Conservation (phyloP, 2,329 filamentous ascomycete species). For the Cercospora zeina region DNA sequence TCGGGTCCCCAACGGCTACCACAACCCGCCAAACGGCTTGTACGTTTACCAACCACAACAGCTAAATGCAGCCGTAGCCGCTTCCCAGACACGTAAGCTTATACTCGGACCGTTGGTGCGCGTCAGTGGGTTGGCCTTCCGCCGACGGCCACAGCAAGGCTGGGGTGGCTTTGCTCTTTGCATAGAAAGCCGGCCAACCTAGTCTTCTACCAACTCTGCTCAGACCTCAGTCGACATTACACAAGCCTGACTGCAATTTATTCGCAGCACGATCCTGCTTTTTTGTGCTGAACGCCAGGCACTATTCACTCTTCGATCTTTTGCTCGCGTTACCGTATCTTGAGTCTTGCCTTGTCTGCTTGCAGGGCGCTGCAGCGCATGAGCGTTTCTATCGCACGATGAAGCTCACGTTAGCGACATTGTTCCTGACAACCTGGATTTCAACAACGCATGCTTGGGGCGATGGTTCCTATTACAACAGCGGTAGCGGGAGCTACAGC, state of each 20-base stretch:
- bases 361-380: neutral
- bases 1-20: conserved; percentile 17
- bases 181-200: conserved; percentile 14
- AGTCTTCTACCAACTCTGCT: neutral
- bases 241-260: neutral
- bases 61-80: neutral
- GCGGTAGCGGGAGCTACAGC: conserved; percentile 20
- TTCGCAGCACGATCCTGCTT: neutral
- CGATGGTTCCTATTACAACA: conserved; percentile 17
- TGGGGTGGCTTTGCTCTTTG: conserved; percentile 13
- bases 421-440: neutral
- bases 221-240: conserved; percentile 10
- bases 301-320: neutral
- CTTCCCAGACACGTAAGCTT: conserved; percentile 19
- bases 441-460: conserved; percentile 19
- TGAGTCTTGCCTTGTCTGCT: neutral
- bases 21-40: neutral
- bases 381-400: neutral
- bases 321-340: neutral
- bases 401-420: neutral
- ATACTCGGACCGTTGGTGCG: conserved; percentile 11
- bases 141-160: conserved; percentile 12
- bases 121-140: conserved; percentile 10
- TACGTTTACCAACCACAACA: conserved; percentile 9
- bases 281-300: neutral